Percentiles rank a stretch among this genome's conserved stretches.
Evolutionary conservation across 2,329 filamentous ascomycete species (phyloP).

Genomic region (Penicillium sp.): DNA sequence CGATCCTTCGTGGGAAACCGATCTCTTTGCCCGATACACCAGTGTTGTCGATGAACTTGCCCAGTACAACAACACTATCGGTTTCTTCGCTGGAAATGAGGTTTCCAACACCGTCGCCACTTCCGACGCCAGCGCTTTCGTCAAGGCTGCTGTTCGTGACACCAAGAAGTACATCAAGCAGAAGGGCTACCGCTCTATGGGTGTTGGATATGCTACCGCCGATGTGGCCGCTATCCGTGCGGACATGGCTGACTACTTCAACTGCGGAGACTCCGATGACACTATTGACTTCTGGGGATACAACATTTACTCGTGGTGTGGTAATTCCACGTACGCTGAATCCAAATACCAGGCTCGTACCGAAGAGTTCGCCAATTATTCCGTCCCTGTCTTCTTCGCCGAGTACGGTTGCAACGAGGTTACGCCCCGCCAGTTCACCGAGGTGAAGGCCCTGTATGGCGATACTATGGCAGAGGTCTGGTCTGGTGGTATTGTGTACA

Average conservation of each 20-base stretch:
- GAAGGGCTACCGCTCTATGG: conserved; percentile 71
- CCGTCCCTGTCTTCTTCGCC: conserved; percentile 91
- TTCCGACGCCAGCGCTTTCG: conserved; percentile 82
- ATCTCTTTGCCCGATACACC: conserved; percentile 75
- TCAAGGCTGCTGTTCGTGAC: conserved; percentile 94
- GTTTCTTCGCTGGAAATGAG: conserved; percentile 97
- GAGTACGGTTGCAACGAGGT: conserved; percentile 90
- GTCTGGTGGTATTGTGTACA: conserved; percentile 95
- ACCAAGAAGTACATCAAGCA: conserved; percentile 85
- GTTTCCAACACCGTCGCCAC: conserved; percentile 84
- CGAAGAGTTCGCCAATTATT: conserved; percentile 80
- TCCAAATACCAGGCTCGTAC: conserved; percentile 81
- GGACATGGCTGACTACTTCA: conserved; percentile 85
- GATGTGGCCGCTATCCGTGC: conserved; percentile 81
- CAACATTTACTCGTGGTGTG: conserved; percentile 99
- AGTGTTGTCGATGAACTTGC: conserved; percentile 74
- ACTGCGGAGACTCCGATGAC: conserved; percentile 66
- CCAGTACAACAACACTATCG: conserved; percentile 82
- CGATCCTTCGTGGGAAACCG: conserved; percentile 71
- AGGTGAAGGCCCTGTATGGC: conserved; percentile 77
- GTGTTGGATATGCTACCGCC: conserved; percentile 91
- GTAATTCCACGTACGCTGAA: conserved; percentile 68
- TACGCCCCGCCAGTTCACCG: conserved; percentile 72
- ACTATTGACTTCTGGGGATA: conserved; percentile 96
- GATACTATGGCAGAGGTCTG: conserved; percentile 77